Evolutionary conservation across 2,329 filamentous ascomycete genomes (phyloP).

Genomic region (Tolypocladium endophyticum): DNA sequence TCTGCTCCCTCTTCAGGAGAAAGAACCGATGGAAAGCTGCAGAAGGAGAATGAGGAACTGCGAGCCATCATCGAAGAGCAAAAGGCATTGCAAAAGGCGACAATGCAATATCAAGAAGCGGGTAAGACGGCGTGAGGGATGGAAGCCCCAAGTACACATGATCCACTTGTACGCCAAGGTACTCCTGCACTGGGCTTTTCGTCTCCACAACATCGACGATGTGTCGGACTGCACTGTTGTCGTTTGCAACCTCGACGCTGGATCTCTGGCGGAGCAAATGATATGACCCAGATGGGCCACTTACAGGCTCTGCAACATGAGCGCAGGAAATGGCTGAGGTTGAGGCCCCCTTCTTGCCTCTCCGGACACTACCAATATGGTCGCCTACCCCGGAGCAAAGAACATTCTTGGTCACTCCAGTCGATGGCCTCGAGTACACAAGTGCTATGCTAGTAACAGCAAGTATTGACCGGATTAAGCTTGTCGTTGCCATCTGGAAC

Average conservation of each 20-base stretch:
- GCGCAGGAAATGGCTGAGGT: too few relatives aligned
- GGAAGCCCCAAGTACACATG: background rate
- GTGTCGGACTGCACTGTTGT: background rate
- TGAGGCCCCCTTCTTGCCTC: too few relatives aligned
- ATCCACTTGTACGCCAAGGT: background rate
- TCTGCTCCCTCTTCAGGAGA: slow-evolving; percentile 12
- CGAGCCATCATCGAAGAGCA: slow-evolving; percentile 34
- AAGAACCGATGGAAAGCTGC: slow-evolving; percentile 9
- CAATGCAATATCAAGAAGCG: slow-evolving; percentile 2
- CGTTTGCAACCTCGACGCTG: background rate
- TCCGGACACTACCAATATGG: too few relatives aligned
- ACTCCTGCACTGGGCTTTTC: background rate
- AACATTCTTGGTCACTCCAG: too few relatives aligned
- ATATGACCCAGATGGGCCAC: background rate
- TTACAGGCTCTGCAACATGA: too few relatives aligned
- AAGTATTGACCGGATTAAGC: too few relatives aligned
- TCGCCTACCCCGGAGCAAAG: too few relatives aligned
- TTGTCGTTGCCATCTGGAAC: too few relatives aligned
- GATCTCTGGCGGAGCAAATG: background rate
- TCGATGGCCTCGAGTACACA: too few relatives aligned
- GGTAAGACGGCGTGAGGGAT: background rate
- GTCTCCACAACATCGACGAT: background rate
- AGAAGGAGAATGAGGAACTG: slow-evolving; percentile 32
- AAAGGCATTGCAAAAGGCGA: slow-evolving; percentile 15
- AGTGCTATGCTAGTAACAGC: too few relatives aligned